Base-by-base conservation (phyloP, 352 stramenopile species). In the Pilasporangium apinafurcum region DNA sequence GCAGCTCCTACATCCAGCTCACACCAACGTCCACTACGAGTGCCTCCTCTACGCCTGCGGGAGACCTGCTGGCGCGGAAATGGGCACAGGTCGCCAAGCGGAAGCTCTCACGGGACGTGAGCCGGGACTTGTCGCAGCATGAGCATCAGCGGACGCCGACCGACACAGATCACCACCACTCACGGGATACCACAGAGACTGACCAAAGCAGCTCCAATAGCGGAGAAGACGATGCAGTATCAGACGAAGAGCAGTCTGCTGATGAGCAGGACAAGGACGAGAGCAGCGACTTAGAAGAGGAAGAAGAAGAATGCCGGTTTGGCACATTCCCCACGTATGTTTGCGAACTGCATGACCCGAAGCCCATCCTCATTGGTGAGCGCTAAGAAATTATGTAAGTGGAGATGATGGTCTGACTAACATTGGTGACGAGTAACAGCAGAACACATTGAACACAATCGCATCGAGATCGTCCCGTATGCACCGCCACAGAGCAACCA, bases 281-380 rank as follows among this genome's bases (percentile, higher is more conserved):
- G 22, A 50, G 68, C n/a, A 32, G 58, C 1, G 62, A 72, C 20
- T 48, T 42, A 9, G 53, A 41, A 6, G 62, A 59, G n/a, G 53
- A 65, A 1, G 44, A 62, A 1, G 57, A 58, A 3, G 48, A 60
- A 14, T 52, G 55, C 8, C 50, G 58, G 26, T 44, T 66, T n/a
- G 48, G 55, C 38, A 22, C 48, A 5, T 68, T 84, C 37, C 64
- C 73, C 8, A 87, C 78, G 13, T 90, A 87, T 34, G 61, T 90
- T 21, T 90, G 78, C 39, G 72, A 80, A 44, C 57, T 85, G 8
- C 78, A 90, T 40, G 78, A 90, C 55, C 78, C 78, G 6, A 87
- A 87, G 39, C 53, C 62, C 8, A 68, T 90, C 29, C 70, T 90
- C 42, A 55, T 76, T 37, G 77, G 77, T 90, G 44, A 29, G 53